Evolutionary conservation across 75 land plant genomes (phyloP).

Genomic region (Pinus albicaulis): DNA sequence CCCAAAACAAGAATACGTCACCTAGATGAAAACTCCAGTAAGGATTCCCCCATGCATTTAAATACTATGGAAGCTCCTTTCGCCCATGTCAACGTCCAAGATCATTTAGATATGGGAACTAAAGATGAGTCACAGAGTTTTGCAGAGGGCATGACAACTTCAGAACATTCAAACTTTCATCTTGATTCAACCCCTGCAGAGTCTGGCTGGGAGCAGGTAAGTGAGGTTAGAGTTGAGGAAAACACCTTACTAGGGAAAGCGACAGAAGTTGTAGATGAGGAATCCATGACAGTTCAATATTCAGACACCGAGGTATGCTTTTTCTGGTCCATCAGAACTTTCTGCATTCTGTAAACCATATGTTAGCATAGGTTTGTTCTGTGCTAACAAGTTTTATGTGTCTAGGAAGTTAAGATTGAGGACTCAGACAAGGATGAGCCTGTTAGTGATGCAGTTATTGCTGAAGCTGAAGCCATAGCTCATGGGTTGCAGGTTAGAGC

Average conservation of each 20-base stretch:
- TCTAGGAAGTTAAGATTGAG: slow-evolving; percentile 31
- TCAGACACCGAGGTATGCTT: slow-evolving; percentile 57
- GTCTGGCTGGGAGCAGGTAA: slow-evolving; percentile 11
- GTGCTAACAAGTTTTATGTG: neutral
- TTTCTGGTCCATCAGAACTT: neutral
- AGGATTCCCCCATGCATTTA: slow-evolving; percentile 17
- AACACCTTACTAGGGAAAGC: slow-evolving; percentile 15
- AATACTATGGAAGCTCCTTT: slow-evolving; percentile 16
- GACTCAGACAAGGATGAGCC: slow-evolving; percentile 22
- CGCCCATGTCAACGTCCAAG: slow-evolving; percentile 17
- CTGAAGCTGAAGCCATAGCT: slow-evolving; percentile 73
- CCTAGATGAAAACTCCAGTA: neutral
- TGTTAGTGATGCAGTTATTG: slow-evolving; percentile 49
- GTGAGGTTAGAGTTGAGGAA: slow-evolving; percentile 38
- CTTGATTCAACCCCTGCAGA: slow-evolving; percentile 10
- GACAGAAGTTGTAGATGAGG: slow-evolving; percentile 7
- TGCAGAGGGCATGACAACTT: slow-evolving; percentile 4
- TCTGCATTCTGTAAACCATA: neutral
- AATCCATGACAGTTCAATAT: slow-evolving; percentile 16
- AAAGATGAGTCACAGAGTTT: slow-evolving; percentile 5
- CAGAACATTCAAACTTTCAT: slow-evolving; percentile 18
- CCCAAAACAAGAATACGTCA: slow-evolving; percentile 11
- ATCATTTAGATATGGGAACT: slow-evolving; percentile 26
- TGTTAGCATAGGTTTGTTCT: neutral
- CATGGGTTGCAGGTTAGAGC: slow-evolving; percentile 77